These are phyloP conservation scores for Odontarrhena argentea DNA, from an alignment of 345 rosid species.

Conservation along the genomic window DNA sequence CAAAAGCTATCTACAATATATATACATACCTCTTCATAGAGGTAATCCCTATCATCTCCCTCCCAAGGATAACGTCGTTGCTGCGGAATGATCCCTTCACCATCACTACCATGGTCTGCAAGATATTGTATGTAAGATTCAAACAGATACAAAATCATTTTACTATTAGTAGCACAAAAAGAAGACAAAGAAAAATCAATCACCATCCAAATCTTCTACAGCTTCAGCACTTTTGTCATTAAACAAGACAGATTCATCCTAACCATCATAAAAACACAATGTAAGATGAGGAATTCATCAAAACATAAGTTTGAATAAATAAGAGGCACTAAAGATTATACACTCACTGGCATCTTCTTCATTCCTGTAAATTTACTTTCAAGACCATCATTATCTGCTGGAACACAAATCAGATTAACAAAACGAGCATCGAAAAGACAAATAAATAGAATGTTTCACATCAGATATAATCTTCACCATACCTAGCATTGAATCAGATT, in stretches of 20 bases:
- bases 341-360: slow-evolving; percentile 75
- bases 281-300: neutral
- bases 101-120: slow-evolving; percentile 55
- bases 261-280: slow-evolving; percentile 28
- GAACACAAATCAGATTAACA: slow-evolving; percentile 13
- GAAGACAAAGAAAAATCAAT: neutral
- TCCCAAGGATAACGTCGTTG: slow-evolving; percentile 77
- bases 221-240: slow-evolving; percentile 59
- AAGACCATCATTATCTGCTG: slow-evolving; percentile 69
- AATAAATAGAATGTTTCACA: neutral
- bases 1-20: neutral
- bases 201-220: slow-evolving; percentile 63
- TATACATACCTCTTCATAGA: slow-evolving; percentile 66
- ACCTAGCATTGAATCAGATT: slow-evolving; percentile 64
- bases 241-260: slow-evolving; percentile 61
- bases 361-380: slow-evolving; percentile 61
- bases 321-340: neutral
- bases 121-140: neutral
- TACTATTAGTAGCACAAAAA: neutral
- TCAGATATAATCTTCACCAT: neutral
- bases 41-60: slow-evolving; percentile 74
- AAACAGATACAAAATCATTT: slow-evolving; percentile 3
- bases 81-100: slow-evolving; percentile 45
- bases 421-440: neutral
- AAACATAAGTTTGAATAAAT: neutral